These are phyloP conservation scores for Penicillium sp. DNA, from an alignment of 2,329 filamentous ascomycete species.

Conservation along the genomic window DNA sequence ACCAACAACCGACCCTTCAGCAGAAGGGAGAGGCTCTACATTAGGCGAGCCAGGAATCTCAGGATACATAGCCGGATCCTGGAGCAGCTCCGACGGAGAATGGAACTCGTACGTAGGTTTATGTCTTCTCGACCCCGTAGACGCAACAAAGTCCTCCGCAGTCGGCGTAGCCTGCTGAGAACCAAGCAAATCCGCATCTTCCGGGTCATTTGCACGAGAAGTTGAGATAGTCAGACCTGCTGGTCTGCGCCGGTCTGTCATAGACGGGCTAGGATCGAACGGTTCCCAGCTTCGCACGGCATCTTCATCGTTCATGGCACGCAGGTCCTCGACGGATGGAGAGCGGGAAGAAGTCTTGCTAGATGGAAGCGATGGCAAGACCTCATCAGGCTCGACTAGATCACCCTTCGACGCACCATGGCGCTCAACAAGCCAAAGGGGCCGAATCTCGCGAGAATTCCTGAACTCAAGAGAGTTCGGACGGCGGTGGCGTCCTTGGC, in stretches of 20 bases:
- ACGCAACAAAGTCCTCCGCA: constrained; percentile 54
- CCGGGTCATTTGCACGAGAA: constrained; percentile 34
- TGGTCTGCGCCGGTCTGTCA: constrained; percentile 32
- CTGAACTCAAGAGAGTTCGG: constrained; percentile 58
- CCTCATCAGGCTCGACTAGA: constrained; percentile 42
- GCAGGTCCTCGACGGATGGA: constrained; percentile 51
- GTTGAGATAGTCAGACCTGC: constrained; percentile 41
- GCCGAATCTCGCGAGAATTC: constrained; percentile 69
- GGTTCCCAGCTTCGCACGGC: constrained; percentile 37
- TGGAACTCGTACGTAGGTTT: constrained; percentile 52
- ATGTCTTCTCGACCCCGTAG: constrained; percentile 39
- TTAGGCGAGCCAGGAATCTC: constrained; percentile 32
- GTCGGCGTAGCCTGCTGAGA: constrained; percentile 72
- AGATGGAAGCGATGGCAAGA: constrained; percentile 55
- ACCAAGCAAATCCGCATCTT: constrained; percentile 55
- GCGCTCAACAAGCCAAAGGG: constrained; percentile 78
- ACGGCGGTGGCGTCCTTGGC: constrained; percentile 49
- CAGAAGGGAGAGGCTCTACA: constrained; percentile 34
- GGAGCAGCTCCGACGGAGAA: constrained; percentile 51
- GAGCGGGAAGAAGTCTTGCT: constrained; percentile 54
- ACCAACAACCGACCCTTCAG: constrained; percentile 37
- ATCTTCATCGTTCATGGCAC: constrained; percentile 33
- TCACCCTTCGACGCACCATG: constrained; percentile 51
- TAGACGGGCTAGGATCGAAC: constrained; percentile 31
- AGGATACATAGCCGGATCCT: constrained; percentile 38